Evolutionary conservation across 108 stramenopile species (phyloP), one percentile per base, ranked within the genome.

Genomic region (Cyclotella distinguenda): DNA sequence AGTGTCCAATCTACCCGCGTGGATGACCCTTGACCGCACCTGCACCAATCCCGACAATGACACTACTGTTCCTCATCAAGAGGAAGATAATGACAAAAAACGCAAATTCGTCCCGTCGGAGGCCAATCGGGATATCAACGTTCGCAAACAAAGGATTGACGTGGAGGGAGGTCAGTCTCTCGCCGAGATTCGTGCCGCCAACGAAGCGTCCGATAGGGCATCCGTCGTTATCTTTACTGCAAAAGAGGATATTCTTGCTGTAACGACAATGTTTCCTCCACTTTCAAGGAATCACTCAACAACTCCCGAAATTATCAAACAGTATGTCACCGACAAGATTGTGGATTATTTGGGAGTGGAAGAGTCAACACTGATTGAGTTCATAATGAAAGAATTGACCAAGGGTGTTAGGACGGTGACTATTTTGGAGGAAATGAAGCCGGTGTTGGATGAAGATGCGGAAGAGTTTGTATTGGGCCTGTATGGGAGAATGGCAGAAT

Each of bases 381-480:
- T 89, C 59, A 68, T 88, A 34, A 62, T 84, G 68, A 54, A 71
- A 25, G 83, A 83, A 46, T 84, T 89, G 39, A 31, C 60, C 11
- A 70, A 75, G 38, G 74, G 63, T 0, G 65, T 74, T 23, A 66
- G 26, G 32, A 66, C 67, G 0, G 35, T 11, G n/a, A 44, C 65
- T 8, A 51, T 93, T 43, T 66, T 86, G 57, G 81, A 86, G 36
- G 91, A 93, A 64, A 74, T 93, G 64, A 77, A 87, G 70, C 50
- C 78, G 64, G 91, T 93, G 15, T 63, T 93, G 76, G 91, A 93
- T 45, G 91, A 93, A 59, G 91, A 88, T 70, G 86, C 86, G 11
- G 70, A 70, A 22, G 80, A 64, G 9, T 91, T 88, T 68, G 64
- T 89, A 25, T 55, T 86, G 72, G 78, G 64, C 4, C 50, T 91